A percentile compares a stretch with the other conserved stretches of the same genome.
Evolutionary conservation across 768 basidiomycete genomes (phyloP).

Genomic region (Pleurotus pulmonarius): DNA sequence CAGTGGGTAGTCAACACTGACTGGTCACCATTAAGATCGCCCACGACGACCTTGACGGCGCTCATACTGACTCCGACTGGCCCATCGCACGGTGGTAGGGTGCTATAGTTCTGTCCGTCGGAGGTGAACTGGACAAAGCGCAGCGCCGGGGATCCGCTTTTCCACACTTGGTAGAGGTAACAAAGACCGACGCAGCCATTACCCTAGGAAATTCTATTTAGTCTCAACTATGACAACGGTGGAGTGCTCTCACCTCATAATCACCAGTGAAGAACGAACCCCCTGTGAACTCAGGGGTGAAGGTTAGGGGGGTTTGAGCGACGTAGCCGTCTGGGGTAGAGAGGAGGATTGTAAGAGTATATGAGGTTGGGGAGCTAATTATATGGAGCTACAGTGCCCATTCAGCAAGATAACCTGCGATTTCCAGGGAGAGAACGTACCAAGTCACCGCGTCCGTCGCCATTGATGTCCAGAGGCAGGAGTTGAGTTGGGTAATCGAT

Average conservation of each 20-base stretch:
- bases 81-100: neutral
- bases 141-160: neutral
- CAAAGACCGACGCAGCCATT: neutral
- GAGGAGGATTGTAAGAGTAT: neutral
- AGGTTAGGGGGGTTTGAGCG: neutral
- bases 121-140: neutral
- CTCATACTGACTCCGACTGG: neutral
- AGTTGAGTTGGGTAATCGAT: neutral
- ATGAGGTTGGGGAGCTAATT: neutral
- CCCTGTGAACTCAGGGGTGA: conserved; percentile 3
- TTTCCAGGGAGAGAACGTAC: neutral
- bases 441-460: neutral
- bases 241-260: neutral
- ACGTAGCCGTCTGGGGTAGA: neutral
- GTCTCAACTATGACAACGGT: neutral
- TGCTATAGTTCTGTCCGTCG: neutral
- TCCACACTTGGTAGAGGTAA: neutral
- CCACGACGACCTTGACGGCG: neutral
- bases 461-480: neutral
- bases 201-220: no score
- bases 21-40: neutral
- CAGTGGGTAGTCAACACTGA: neutral
- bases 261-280: neutral
- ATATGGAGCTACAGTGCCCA: neutral
- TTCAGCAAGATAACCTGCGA: no score